Percentiles rank a stretch among this genome's conserved stretches.
phyloP scores from a whole-genome alignment of 2,329 filamentous ascomycete genomes.

The Aureobasidium melanogenum region DNA sequence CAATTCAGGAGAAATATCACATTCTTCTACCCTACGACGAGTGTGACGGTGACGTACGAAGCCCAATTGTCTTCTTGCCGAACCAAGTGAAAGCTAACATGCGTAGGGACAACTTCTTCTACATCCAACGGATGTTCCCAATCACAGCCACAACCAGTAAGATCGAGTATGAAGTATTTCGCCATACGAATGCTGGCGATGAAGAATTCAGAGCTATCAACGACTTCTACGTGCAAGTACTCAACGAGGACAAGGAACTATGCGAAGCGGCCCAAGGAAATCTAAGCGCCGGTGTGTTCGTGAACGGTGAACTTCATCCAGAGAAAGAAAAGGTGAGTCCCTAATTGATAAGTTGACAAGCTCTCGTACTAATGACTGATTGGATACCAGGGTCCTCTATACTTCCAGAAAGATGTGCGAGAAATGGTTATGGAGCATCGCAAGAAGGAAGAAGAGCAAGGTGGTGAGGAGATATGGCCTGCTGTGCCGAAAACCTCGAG shows the following conservation, averaged over 20 bases:
- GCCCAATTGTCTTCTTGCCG: too few species aligned
- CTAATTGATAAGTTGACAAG: too few species aligned
- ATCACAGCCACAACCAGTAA: neutral
- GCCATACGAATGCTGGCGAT: conserved; percentile 19
- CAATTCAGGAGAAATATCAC: conserved; percentile 35
- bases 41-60: conserved; percentile 37
- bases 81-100: neutral
- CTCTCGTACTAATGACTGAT: neutral
- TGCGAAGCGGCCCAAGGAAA: conserved; percentile 50
- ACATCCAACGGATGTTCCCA: neutral
- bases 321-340: conserved; percentile 36
- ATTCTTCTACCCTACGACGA: conserved; percentile 42
- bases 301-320: conserved; percentile 47
- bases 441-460: conserved; percentile 18
- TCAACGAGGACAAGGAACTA: conserved; percentile 48
- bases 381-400: neutral
- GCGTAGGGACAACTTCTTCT: neutral
- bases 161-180: neutral
- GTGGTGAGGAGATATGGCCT: conserved; percentile 21
- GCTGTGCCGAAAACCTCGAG: conserved; percentile 2
- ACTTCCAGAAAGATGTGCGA: conserved; percentile 15
- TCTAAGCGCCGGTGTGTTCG: conserved; percentile 45
- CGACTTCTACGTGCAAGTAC: conserved; percentile 48
- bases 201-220: conserved; percentile 48
- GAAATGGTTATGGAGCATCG: conserved; percentile 20